Base-by-base conservation (phyloP, 768 basidiomycete species). In the Baorangia bicolor region DNA sequence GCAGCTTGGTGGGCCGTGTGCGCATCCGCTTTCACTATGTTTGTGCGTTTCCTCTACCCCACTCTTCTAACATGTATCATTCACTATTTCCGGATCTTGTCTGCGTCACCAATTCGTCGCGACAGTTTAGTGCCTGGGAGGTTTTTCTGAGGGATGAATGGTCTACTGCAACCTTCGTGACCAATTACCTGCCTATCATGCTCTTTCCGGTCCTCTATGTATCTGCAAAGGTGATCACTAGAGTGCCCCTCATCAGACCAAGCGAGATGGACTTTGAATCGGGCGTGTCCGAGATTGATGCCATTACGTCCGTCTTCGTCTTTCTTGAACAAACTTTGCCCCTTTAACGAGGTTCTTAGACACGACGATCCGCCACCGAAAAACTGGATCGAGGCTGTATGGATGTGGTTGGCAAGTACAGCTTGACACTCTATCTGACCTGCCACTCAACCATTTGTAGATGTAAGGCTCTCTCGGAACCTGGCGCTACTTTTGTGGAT, bases 161-260 rank as follows among this genome's bases (percentile, higher is more conserved):
- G 75, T 62, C 60, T 14, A 64, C 68, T 20, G 73, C 64, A 44
- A 68, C 65, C 7, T 77, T 77, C 55, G 58, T 75, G 7, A 75
- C 77, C 16, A 71, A 68, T 51, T 77, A 77, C 54, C 44, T 77
- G 12, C 73, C 76, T 18, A 51, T 75, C 52, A 61, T 59, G 38
- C 61, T 79, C 49, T 80, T 82, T 72, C 79, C 78, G 11, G 39
- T 78, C 35, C 61, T 83, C 30, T 82, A 75, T 61, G 20, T 76
- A 21, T 69, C 63, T 23, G 57, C 56, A 30, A 68, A 70, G 52
- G 12, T 60, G 28, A n/a, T 42, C 41, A 67, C 23, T 3, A 38
- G 27, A 21, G 58, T 20, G 14, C 49, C 52, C 6, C 18, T 67
- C 7, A 23, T 66, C 14, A 64, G 25, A 38, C 6, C 57, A 4